Conservation (phyloP, 495 filamentous ascomycete species). For the Penicillium longicatenatum region DNA sequence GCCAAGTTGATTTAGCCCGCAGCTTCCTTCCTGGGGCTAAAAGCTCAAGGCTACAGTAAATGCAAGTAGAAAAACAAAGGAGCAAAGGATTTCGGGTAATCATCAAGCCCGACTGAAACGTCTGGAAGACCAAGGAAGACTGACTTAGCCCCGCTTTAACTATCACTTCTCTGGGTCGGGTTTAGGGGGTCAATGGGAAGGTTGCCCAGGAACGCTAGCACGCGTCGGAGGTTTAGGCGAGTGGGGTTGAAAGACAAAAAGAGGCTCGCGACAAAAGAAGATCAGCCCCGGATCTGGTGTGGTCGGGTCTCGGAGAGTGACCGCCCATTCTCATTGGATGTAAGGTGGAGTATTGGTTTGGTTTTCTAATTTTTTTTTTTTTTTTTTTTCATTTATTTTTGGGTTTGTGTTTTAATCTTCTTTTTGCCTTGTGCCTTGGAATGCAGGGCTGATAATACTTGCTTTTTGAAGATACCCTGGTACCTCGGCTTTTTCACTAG, state of each 20-base stretch:
- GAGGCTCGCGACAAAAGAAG: conserved; percentile 21
- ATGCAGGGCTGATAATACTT: conserved; percentile 15
- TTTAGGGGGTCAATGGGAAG: conserved; percentile 1
- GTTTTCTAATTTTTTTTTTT: neutral
- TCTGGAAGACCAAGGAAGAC: conserved; percentile 33
- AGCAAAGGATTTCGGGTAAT: conserved; percentile 14
- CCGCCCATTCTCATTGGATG: conserved; percentile 12
- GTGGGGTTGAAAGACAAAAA: conserved; percentile 12
- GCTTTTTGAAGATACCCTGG: neutral
- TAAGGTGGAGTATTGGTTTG: neutral
- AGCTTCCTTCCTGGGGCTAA: conserved; percentile 23
- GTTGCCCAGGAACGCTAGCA: conserved; percentile 12
- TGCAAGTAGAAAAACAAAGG: neutral
- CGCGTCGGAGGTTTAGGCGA: conserved; percentile 19
- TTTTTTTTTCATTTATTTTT: neutral
- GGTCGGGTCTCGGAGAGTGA: conserved; percentile 23
- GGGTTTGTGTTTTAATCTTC: neutral
- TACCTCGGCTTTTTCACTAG: neutral
- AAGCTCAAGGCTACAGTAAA: conserved; percentile 5
- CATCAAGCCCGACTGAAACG: conserved; percentile 22
- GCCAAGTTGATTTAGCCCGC: conserved; percentile 26
- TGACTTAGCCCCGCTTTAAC: conserved; percentile 17
- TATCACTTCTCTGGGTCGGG: neutral
- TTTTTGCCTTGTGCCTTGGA: conserved; percentile 4
- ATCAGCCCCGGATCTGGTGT: conserved; percentile 20